Percentiles rank a stretch among this genome's conserved stretches.
phyloP scores from a whole-genome alignment of 139 green algal genomes.

The Coelastrella sp. region DNA sequence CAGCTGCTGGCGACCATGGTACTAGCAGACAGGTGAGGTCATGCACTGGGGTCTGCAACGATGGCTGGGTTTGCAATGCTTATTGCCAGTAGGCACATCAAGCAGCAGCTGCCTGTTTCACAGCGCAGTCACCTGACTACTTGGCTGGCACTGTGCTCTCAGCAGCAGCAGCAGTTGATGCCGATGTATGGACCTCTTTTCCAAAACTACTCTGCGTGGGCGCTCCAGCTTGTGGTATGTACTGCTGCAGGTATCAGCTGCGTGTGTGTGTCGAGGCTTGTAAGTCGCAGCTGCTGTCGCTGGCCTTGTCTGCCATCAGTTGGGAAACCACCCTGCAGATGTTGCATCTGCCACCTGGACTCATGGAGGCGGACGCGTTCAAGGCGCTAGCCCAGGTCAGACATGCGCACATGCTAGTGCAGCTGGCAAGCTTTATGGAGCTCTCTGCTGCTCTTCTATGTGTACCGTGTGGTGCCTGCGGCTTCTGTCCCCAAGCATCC shows the following conservation, averaged over 20 bases:
- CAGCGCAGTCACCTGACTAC: too few relatives aligned
- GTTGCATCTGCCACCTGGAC: conserved; percentile 44
- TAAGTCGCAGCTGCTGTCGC: background rate
- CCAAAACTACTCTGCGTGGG: too few relatives aligned
- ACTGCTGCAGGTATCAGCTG: conserved; percentile 42
- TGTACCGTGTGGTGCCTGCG: background rate
- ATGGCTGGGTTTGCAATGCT: background rate
- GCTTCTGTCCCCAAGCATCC: background rate
- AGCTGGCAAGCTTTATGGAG: background rate
- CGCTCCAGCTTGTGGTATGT: background rate
- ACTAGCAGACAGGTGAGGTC: conserved; percentile 40
- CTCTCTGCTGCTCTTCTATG: background rate
- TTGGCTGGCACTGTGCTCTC: too few relatives aligned
- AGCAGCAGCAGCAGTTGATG: too few relatives aligned
- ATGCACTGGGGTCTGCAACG: background rate
- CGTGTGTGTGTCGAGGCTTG: conserved; percentile 33
- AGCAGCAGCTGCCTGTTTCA: background rate
- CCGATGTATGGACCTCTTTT: too few relatives aligned
- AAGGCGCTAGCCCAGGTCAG: conserved; percentile 31
- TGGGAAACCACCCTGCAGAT: conserved; percentile 36
- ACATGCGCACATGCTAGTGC: background rate
- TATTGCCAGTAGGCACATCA: conserved; percentile 5
- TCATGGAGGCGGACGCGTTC: conserved; percentile 40
- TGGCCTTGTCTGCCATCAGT: conserved; percentile 9
- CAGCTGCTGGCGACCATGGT: conserved; percentile 46